phyloP scores from a whole-genome alignment of 2,329 filamentous ascomycete species.

The Orbilia quercus region DNA sequence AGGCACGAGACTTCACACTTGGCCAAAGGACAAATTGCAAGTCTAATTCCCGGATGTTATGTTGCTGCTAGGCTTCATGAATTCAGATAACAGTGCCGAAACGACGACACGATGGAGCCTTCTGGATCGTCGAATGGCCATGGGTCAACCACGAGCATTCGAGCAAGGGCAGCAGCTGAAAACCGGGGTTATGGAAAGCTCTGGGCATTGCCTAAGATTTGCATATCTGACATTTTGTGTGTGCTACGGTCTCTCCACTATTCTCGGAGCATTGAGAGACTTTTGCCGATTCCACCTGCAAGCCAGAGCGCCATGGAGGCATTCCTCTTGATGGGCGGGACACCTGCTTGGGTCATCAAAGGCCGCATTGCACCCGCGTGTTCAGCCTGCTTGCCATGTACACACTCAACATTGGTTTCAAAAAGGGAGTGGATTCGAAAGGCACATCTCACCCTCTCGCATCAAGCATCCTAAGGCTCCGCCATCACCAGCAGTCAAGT shows the following conservation, averaged over 20 bases:
- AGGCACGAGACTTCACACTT: constrained; percentile 41
- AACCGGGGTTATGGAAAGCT: constrained; percentile 40
- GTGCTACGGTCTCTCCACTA: constrained; percentile 30
- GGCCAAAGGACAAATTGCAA: constrained; percentile 16
- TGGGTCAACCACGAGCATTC: constrained; percentile 32
- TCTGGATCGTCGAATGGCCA: constrained; percentile 15
- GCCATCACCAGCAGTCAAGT: constrained; percentile 4
- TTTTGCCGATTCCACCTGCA: constrained; percentile 49
- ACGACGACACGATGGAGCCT: constrained; percentile 22
- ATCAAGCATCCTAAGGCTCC: neutral
- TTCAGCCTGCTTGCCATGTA: constrained; percentile 19
- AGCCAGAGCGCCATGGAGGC: constrained; percentile 33
- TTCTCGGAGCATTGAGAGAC: constrained; percentile 44
- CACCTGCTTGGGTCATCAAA: constrained; percentile 4
- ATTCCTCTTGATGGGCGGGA: constrained; percentile 26
- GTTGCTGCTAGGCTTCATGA: no score
- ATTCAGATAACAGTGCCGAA: constrained; percentile 9
- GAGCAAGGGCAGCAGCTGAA: constrained; percentile 34
- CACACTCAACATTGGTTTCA: neutral
- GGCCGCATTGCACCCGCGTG: neutral
- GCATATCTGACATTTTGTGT: constrained; percentile 38
- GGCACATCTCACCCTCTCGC: neutral
- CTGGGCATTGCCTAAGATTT: constrained; percentile 8
- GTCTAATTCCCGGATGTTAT: constrained; percentile 10
- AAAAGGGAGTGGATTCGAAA: no score